A percentile compares a stretch with the other conserved stretches of the same genome.
Conservation (phyloP, 768 basidiomycete genomes). For the Dentipellis sp. region DNA sequence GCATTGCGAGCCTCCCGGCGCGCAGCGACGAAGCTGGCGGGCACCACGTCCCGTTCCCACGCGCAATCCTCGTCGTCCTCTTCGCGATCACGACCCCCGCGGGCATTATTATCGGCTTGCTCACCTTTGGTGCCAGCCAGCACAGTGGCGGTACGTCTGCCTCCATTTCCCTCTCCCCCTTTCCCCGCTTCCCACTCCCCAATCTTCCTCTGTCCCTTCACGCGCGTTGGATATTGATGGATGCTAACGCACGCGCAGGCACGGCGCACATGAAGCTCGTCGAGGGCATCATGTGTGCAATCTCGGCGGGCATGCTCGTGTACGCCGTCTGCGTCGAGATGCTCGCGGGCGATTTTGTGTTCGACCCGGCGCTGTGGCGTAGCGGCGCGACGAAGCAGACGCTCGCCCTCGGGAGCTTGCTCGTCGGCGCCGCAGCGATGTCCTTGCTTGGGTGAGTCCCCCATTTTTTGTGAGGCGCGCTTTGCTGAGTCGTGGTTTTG, state of each 20-base stretch:
- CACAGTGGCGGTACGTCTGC: slow-evolving; percentile 19
- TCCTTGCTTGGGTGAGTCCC: slow-evolving; percentile 38
- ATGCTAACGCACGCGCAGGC: slow-evolving; percentile 12
- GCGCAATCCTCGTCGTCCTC: slow-evolving; percentile 44
- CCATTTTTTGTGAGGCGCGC: not conserved
- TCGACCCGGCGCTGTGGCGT: slow-evolving; percentile 48
- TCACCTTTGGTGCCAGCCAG: slow-evolving; percentile 29
- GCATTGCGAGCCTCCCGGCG: slow-evolving; percentile 61
- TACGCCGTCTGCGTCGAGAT: slow-evolving; percentile 82
- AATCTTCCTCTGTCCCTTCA: not conserved
- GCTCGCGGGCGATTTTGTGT: slow-evolving; percentile 80
- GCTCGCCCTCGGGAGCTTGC: slow-evolving; percentile 50
- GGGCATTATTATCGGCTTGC: slow-evolving; percentile 55
- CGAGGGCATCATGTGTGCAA: slow-evolving; percentile 72
- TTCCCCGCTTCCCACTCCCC: not conserved
- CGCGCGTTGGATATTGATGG: not conserved
- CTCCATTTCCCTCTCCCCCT: slow-evolving; percentile 5
- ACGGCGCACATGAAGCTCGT: slow-evolving; percentile 39
- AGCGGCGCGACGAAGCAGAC: slow-evolving; percentile 31
- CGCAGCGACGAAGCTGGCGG: slow-evolving; percentile 7
- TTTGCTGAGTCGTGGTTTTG: too few relatives aligned
- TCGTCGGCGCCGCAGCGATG: slow-evolving; percentile 58
- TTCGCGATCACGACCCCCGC: slow-evolving; percentile 70
- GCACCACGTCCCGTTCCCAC: slow-evolving; percentile 23
- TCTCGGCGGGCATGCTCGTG: slow-evolving; percentile 77